These are phyloP conservation scores for Quaeritorhiza haematococci DNA, from an alignment of 371 early-diverging fungal genomes.

Conservation along the genomic window DNA sequence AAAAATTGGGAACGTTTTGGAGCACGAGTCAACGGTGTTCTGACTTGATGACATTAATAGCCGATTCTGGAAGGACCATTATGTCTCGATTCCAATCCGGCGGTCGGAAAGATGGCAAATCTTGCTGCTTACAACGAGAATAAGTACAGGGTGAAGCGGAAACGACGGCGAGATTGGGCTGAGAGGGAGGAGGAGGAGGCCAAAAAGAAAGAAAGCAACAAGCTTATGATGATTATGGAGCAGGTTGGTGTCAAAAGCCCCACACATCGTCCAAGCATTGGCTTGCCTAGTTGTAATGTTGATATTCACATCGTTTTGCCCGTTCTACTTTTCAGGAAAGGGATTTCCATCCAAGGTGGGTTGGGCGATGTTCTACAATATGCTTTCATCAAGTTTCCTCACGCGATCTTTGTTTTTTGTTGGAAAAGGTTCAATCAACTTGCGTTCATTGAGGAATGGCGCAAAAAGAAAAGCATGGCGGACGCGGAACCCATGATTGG, in stretches of 20 bases:
- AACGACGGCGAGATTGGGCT: constrained; percentile 19
- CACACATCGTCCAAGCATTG: background rate
- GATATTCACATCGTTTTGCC: background rate
- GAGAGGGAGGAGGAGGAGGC: constrained; percentile 27
- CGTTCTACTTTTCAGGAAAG: background rate
- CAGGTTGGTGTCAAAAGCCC: constrained; percentile 12
- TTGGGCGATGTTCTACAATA: background rate
- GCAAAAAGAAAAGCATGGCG: constrained; percentile 23
- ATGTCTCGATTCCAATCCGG: constrained; percentile 28
- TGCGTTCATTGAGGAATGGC: constrained; percentile 38
- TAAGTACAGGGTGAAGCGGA: constrained; percentile 23
- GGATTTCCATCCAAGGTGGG: constrained; percentile 22
- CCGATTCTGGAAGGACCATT: constrained; percentile 16
- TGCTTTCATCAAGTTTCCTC: background rate
- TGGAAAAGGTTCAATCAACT: constrained; percentile 28
- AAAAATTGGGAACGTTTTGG: background rate
- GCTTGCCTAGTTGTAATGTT: background rate
- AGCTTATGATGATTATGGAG: constrained; percentile 26
- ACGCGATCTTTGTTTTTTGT: constrained; percentile 5
- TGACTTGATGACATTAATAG: background rate
- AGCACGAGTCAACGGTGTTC: background rate
- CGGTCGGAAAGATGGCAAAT: constrained; percentile 9
- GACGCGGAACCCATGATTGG: constrained; percentile 31
- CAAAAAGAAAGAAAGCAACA: constrained; percentile 20
- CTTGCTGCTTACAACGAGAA: constrained; percentile 20